Evolutionary conservation across 2,329 filamentous ascomycete genomes (phyloP).

Genomic region (Eurotiales sp.): DNA sequence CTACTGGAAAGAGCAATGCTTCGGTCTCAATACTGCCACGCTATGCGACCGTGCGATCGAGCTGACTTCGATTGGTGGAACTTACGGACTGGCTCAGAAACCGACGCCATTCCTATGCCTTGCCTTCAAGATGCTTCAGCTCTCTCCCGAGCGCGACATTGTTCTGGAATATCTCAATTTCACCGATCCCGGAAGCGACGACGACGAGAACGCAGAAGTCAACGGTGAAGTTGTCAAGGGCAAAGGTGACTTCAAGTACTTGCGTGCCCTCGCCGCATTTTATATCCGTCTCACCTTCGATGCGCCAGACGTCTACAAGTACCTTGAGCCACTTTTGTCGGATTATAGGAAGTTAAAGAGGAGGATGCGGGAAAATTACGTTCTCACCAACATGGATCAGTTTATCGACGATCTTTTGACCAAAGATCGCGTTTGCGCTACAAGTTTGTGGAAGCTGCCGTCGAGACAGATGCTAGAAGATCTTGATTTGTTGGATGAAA

Average conservation of each 20-base stretch:
- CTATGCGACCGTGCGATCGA: conserved; percentile 86
- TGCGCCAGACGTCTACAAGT: conserved; percentile 73
- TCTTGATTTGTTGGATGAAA: conserved; percentile 77
- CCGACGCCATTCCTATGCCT: conserved; percentile 90
- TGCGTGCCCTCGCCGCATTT: conserved; percentile 84
- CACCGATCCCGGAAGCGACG: conserved; percentile 64
- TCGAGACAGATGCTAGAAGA: conserved; percentile 80
- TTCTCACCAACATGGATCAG: conserved; percentile 78
- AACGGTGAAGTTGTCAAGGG: conserved; percentile 30
- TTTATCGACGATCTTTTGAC: conserved; percentile 89
- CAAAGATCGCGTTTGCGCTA: conserved; percentile 86
- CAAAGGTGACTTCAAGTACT: conserved; percentile 62
- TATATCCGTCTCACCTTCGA: conserved; percentile 87
- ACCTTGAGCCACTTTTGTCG: conserved; percentile 75
- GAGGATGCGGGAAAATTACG: conserved; percentile 68
- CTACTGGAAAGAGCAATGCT: conserved; percentile 99
- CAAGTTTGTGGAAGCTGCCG: conserved; percentile 88
- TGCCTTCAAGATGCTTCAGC: conserved; percentile 88
- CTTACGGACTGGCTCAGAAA: conserved; percentile 76
- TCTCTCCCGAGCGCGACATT: conserved; percentile 75
- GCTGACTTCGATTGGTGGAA: conserved; percentile 80
- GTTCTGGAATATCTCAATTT: conserved; percentile 74
- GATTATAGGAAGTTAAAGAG: conserved; percentile 81
- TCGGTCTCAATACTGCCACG: conserved; percentile 78
- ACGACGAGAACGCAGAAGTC: conserved; percentile 22